phyloP scores from a whole-genome alignment of 2,329 filamentous ascomycete species.

The Myriosclerotinia curreyana region DNA sequence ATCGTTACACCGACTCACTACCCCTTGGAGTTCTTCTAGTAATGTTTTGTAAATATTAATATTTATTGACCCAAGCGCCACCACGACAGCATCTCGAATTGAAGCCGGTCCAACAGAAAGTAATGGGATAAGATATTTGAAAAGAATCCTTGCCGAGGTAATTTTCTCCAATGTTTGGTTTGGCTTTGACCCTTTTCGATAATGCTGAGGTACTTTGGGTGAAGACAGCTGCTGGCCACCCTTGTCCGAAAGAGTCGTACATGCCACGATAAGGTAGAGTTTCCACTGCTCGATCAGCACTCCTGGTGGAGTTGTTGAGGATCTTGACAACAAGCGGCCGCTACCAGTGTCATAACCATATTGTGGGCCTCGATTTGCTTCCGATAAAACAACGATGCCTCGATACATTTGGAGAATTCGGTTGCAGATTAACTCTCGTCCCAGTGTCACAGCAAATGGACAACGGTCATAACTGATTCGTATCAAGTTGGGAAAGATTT shows the following conservation, averaged over 20 bases:
- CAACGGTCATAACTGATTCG: constrained; percentile 87
- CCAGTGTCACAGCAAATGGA: constrained; percentile 85
- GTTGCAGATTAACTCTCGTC: constrained; percentile 88
- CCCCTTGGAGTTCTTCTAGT: constrained; percentile 83
- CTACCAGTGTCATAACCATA: constrained; percentile 59
- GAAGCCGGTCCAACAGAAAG: constrained; percentile 75
- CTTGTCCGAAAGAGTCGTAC: constrained; percentile 85
- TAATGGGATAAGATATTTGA: constrained; percentile 87
- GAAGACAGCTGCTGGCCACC: constrained; percentile 61
- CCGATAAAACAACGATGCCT: constrained; percentile 73
- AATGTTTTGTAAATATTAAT: constrained; percentile 88
- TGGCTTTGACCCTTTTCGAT: constrained; percentile 75
- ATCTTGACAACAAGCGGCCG: constrained; percentile 46
- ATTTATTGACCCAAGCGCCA: constrained; percentile 92
- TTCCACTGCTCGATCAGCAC: constrained; percentile 97
- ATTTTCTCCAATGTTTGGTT: constrained; percentile 71
- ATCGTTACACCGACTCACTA: constrained; percentile 81
- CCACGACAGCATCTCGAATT: constrained; percentile 85
- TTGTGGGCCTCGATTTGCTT: constrained; percentile 63
- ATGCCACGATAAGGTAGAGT: constrained; percentile 93
- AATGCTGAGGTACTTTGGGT: constrained; percentile 65
- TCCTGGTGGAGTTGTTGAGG: constrained; percentile 72
- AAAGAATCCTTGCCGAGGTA: constrained; percentile 81
- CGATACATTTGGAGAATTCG: constrained; percentile 91
- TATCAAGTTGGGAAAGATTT: constrained; percentile 94